These are phyloP conservation scores for Pyracantha coccinea DNA, from an alignment of 331 rosid genomes.

Conservation along the genomic window DNA sequence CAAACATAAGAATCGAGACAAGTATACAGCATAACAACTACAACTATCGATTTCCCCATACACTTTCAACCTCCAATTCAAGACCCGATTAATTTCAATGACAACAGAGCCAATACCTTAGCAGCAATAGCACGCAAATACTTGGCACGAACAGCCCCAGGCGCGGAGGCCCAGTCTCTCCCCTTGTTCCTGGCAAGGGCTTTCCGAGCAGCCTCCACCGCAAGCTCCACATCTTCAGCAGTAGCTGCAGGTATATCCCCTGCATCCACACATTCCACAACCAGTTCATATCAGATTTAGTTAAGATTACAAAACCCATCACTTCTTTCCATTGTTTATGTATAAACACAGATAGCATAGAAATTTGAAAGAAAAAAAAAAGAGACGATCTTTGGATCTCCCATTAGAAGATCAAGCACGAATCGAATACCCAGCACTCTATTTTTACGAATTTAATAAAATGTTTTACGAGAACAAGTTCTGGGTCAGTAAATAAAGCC, in stretches of 20 bases:
- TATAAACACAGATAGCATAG: not conserved
- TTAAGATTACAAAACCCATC: not conserved
- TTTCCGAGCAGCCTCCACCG: slow-evolving; percentile 70
- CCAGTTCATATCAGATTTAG: not conserved
- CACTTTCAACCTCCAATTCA: not conserved
- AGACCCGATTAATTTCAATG: not conserved
- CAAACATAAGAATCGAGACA: too few relatives aligned
- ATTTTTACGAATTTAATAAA: not conserved
- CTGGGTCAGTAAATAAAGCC: not conserved
- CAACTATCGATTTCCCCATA: not conserved
- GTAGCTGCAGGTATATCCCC: slow-evolving; percentile 91
- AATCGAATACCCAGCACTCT: not conserved
- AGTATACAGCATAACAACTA: too few relatives aligned
- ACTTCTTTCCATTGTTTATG: not conserved
- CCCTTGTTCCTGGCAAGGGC: slow-evolving; percentile 73
- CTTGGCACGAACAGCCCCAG: slow-evolving; percentile 82
- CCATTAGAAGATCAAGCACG: not conserved
- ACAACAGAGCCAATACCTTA: slow-evolving; percentile 32
- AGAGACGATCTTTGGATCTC: not conserved
- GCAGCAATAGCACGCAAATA: slow-evolving; percentile 97
- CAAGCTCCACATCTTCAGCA: slow-evolving; percentile 78
- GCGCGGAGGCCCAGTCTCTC: slow-evolving; percentile 63
- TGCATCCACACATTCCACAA: slow-evolving; percentile 19
- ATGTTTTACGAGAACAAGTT: not conserved
- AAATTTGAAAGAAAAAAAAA: not conserved